Evolutionary conservation across 164 flowering plant genomes (phyloP).

Genomic region (Umbilicus rupestris): DNA sequence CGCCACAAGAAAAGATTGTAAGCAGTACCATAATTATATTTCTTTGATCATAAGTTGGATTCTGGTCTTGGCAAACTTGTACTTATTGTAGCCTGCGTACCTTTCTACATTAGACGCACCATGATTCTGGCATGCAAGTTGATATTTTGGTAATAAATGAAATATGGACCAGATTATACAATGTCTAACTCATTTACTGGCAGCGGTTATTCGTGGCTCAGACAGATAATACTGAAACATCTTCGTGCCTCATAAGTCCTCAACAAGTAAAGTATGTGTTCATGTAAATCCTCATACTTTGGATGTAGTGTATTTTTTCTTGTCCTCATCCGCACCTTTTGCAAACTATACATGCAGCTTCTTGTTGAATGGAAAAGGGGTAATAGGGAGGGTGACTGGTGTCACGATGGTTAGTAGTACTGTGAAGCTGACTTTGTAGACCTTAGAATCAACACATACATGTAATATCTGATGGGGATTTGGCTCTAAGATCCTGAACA

Average conservation of each 20-base stretch:
- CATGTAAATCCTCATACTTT: slow-evolving; percentile 11
- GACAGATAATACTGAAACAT: slow-evolving; percentile 56
- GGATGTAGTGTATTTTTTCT: not conserved
- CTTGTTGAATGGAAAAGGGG: slow-evolving; percentile 69
- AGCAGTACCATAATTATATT: slow-evolving; percentile 15
- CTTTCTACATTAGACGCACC: not conserved
- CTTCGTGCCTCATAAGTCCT: slow-evolving; percentile 76
- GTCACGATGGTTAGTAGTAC: slow-evolving; percentile 52
- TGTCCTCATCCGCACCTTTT: slow-evolving; percentile 4
- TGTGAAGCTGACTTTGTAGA: not conserved
- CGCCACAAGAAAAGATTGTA: slow-evolving; percentile 47
- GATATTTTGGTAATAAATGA: not conserved
- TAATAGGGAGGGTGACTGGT: slow-evolving; percentile 42
- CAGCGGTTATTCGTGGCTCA: slow-evolving; percentile 74
- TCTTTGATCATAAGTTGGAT: not conserved
- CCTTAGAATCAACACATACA: not conserved
- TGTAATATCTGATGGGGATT: slow-evolving; percentile 3
- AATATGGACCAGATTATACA: not conserved
- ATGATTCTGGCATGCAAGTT: not conserved
- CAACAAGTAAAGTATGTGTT: slow-evolving; percentile 55
- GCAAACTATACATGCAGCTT: slow-evolving; percentile 42
- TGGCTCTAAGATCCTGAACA: not conserved
- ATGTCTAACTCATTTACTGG: slow-evolving; percentile 12
- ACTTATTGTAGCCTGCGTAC: not conserved
- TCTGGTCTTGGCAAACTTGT: not conserved